Percentiles rank a stretch among this genome's conserved stretches.
Evolutionary conservation across 805 yeast species (phyloP).

Genomic region (Lachancea dasiensis): DNA sequence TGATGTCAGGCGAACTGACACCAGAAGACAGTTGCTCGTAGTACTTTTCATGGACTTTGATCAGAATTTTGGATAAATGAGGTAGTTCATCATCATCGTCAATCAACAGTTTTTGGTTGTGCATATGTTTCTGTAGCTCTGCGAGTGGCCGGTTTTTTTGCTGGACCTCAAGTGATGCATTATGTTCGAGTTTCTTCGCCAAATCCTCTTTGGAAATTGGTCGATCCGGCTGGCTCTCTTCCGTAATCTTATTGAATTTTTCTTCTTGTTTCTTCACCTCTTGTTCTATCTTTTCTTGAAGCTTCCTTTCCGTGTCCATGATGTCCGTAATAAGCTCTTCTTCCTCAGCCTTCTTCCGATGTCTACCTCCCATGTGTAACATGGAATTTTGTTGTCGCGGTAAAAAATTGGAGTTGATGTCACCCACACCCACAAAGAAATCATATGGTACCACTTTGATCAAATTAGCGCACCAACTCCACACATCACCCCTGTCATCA

Average conservation of each 20-base stretch:
- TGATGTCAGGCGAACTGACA: conserved; percentile 54
- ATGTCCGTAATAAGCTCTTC: conserved; percentile 32
- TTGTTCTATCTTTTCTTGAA: conserved; percentile 28
- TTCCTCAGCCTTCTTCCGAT: conserved; percentile 28
- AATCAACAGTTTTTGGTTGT: conserved; percentile 44
- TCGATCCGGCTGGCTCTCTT: conserved; percentile 21
- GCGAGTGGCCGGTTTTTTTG: conserved; percentile 81
- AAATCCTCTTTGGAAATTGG: conserved; percentile 36
- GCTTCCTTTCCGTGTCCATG: conserved; percentile 28
- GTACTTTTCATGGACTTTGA: conserved; percentile 59
- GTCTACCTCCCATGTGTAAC: conserved; percentile 30
- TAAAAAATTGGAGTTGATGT: conserved; percentile 85
- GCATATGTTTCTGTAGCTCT: conserved; percentile 68
- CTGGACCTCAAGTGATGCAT: conserved; percentile 70
- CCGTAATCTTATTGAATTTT: conserved; percentile 28
- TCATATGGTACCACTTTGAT: conserved; percentile 93
- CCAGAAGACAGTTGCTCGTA: conserved; percentile 44
- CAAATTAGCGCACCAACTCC: conserved; percentile 94
- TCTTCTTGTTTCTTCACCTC: conserved; percentile 34
- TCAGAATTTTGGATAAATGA: conserved; percentile 55
- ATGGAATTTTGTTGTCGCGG: conserved; percentile 77
- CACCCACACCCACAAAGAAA: conserved; percentile 95
- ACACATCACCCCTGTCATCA: conserved; percentile 97
- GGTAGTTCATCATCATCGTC: conserved; percentile 79
- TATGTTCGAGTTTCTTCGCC: conserved; percentile 57